A percentile compares a stretch with the other conserved stretches of the same genome.
phyloP scores from a whole-genome alignment of 2,329 filamentous ascomycete species.

The Plectosphaerella plurivora region DNA sequence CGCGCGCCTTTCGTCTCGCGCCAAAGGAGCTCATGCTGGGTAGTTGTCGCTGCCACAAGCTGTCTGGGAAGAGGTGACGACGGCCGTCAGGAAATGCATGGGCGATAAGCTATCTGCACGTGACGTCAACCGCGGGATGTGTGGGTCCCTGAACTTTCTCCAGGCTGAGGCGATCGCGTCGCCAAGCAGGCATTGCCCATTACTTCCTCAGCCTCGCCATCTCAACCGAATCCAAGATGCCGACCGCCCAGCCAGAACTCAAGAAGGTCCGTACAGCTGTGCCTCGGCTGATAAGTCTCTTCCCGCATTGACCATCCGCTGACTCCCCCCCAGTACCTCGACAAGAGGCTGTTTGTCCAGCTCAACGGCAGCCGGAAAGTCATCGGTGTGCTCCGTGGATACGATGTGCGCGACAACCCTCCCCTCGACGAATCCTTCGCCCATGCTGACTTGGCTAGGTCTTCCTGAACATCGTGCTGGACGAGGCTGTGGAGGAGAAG shows the following conservation, averaged over 20 bases:
- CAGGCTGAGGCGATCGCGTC: conserved; percentile 7
- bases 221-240: conserved; percentile 59
- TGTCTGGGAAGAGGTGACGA: conserved; percentile 12
- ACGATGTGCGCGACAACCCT: conserved; percentile 66
- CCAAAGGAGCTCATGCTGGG: conserved; percentile 49
- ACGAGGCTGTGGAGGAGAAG: conserved; percentile 95
- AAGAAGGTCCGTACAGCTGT: conserved; percentile 71
- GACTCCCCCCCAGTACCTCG: conserved; percentile 72
- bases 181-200: conserved; percentile 6
- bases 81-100: neutral
- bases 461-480: conserved; percentile 96
- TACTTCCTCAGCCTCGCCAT: neutral
- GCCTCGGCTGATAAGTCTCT: neutral
- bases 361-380: conserved; percentile 97
- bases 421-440: neutral
- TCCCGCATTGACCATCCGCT: neutral
- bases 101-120: conserved; percentile 5
- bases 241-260: conserved; percentile 96
- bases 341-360: conserved; percentile 97
- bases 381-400: conserved; percentile 87
- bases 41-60: conserved; percentile 19
- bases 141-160: neutral
- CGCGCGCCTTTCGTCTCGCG: conserved; percentile 65
- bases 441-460: conserved; percentile 52
- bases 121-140: neutral